Conservation (phyloP, 2,329 filamentous ascomycete genomes). For the Fusarium miscanthi region DNA sequence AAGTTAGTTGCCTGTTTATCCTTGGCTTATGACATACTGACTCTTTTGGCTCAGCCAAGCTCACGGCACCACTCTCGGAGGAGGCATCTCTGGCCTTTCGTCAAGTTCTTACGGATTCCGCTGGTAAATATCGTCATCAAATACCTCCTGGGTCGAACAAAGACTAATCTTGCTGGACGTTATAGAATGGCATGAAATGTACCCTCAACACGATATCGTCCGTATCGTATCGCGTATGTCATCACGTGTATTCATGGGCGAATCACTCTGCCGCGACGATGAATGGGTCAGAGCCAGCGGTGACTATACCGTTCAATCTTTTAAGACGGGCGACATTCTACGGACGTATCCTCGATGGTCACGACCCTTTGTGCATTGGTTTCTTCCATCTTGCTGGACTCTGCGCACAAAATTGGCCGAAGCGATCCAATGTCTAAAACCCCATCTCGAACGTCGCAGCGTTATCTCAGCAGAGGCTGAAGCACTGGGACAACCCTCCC, state of each 20-base stretch:
- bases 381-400: slow-evolving; percentile 48
- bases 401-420: slow-evolving; percentile 42
- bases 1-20: not conserved
- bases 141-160: fast-evolving
- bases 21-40: not conserved
- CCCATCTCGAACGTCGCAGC: not conserved
- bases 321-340: slow-evolving; percentile 47
- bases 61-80: not conserved
- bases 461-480: slow-evolving; percentile 50
- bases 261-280: slow-evolving; percentile 54
- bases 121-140: not conserved
- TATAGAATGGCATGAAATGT: slow-evolving; percentile 1
- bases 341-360: slow-evolving; percentile 57
- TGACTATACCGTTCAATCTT: slow-evolving; percentile 57
- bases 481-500: not conserved
- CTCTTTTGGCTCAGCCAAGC: not conserved
- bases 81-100: not conserved
- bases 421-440: slow-evolving; percentile 42
- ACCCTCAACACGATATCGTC: not conserved
- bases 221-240: slow-evolving; percentile 29
- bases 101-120: not conserved
- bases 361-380: slow-evolving; percentile 59
- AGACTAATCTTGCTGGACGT: not conserved
- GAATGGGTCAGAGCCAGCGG: slow-evolving; percentile 59
- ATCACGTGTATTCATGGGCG: slow-evolving; percentile 54